Base-by-base conservation (phyloP, 2,329 filamentous ascomycete species). In the Aotearoamyces nothofagi region DNA sequence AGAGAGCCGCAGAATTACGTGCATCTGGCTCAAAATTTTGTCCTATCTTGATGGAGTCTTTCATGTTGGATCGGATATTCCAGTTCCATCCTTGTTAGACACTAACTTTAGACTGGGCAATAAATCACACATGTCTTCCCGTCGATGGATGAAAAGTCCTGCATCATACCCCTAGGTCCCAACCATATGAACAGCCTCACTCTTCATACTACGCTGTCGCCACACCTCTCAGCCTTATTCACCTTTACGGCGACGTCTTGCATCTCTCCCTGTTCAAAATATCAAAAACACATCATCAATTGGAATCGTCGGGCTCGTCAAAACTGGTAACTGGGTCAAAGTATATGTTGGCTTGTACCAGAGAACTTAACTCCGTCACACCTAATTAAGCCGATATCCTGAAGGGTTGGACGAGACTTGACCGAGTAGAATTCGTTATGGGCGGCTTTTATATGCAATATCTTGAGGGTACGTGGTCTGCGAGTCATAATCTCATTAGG, bases 111-210 rank as follows among this genome's bases (percentile, higher is more conserved):
- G 39, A 39, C 39, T 46, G 41, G 46, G 62, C 63, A 69, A 70
- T 70, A 72, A 70, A 73, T 58, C 61, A 69, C 64, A 66, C 63
- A 63, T 66, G 61, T 63, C 59, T 68, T 62, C 60, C 62, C 55
- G 55, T 61, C 56, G 58, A 59, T 63, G 60, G 57, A 58, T 33
- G 44, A n/a, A 46, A 41, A 43, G 38, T 48, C 43, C 44, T 46
- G 44, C 46, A 46, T 42, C 37, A 41, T 39, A 31, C 39, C 43
- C 42, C 40, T 47, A 44, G 43, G 41, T 39, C 42, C 43, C n/a
- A n/a, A 39, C 43, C 44, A 44, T 41, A 43, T 40, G 38, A 42
- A 39, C 41, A 49, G 46, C 47, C 45, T 40, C 47, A 46, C 35
- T 43, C 39, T 43, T 47, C 43, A 41, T 39, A 47, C 38, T 41